These are phyloP conservation scores for Aspergillus olivimuriae DNA, from an alignment of 495 filamentous ascomycete genomes.

Conservation along the genomic window DNA sequence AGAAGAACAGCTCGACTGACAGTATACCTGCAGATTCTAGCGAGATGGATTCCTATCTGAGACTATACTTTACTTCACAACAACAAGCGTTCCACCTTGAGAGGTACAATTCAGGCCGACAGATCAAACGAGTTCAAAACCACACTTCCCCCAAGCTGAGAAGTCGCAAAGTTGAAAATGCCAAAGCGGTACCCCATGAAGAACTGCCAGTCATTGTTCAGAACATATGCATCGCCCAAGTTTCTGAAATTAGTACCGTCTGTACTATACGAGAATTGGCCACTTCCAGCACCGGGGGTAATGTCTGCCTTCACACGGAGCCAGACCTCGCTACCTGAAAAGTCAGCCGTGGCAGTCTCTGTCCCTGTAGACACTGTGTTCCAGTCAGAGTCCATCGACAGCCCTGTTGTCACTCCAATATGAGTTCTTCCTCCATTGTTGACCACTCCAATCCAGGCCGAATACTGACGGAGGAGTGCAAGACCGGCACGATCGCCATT, in stretches of 20 bases:
- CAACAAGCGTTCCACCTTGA: too few species aligned
- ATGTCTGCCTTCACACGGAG: conserved; percentile 37
- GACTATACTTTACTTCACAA: too few species aligned
- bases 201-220: conserved; percentile 43
- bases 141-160: conserved; percentile 42
- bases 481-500: conserved; percentile 48
- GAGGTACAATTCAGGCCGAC: background rate
- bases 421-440: conserved; percentile 17
- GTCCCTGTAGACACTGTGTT: conserved; percentile 32
- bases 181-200: conserved; percentile 53
- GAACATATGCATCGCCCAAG: conserved; percentile 32
- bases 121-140: conserved; percentile 18
- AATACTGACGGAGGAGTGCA: conserved; percentile 43
- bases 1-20: too few species aligned
- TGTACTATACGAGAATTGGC: conserved; percentile 45
- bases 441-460: conserved; percentile 46
- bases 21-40: too few species aligned
- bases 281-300: conserved; percentile 26
- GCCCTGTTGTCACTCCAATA: conserved; percentile 15
- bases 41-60: too few species aligned
- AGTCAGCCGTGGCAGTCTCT: conserved; percentile 22
- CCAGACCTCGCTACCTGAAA: conserved; percentile 26
- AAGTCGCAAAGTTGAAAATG: conserved; percentile 54
- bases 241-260: conserved; percentile 40
- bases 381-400: conserved; percentile 30